Percentiles rank a stretch among this genome's conserved stretches.
phyloP scores from a whole-genome alignment of 305 asterid genomes.

The Lippia alba region DNA sequence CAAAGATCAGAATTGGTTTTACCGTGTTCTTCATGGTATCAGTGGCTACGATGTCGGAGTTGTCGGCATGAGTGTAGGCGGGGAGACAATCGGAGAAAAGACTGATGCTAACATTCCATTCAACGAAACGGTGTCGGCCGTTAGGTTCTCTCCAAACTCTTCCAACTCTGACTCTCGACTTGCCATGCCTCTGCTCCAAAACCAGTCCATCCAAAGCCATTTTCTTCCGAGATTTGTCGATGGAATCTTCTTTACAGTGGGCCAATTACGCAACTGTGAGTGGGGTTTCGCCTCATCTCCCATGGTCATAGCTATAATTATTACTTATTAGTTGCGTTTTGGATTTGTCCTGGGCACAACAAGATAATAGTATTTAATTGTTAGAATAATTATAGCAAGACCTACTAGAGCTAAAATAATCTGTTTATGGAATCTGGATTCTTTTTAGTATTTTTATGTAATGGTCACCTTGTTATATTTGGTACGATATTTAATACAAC shows the following conservation, averaged over 20 bases:
- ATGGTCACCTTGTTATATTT: too few relatives aligned
- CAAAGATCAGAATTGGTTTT: neutral
- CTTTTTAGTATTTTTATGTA: too few relatives aligned
- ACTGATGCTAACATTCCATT: conserved; percentile 84
- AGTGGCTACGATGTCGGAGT: conserved; percentile 84
- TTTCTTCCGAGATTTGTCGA: neutral
- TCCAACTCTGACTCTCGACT: conserved; percentile 81
- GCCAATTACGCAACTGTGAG: neutral
- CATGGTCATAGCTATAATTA: too few relatives aligned
- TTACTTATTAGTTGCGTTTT: too few relatives aligned
- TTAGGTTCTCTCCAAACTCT: conserved; percentile 73
- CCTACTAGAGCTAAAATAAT: too few relatives aligned
- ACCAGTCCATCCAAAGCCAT: conserved; percentile 48
- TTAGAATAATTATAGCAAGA: too few relatives aligned
- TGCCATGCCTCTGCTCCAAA: conserved; percentile 90
- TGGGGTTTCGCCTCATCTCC: neutral
- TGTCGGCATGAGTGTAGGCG: conserved; percentile 70
- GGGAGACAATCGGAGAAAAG: conserved; percentile 88
- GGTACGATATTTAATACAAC: too few relatives aligned
- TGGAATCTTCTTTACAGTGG: neutral
- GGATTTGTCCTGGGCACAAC: too few relatives aligned
- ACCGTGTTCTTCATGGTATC: conserved; percentile 97
- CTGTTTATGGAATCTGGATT: too few relatives aligned
- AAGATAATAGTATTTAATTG: too few relatives aligned
- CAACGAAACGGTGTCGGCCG: conserved; percentile 75